Base-by-base conservation (phyloP, 1,284 basidiomycete species). In the Coniferiporia weirii region DNA sequence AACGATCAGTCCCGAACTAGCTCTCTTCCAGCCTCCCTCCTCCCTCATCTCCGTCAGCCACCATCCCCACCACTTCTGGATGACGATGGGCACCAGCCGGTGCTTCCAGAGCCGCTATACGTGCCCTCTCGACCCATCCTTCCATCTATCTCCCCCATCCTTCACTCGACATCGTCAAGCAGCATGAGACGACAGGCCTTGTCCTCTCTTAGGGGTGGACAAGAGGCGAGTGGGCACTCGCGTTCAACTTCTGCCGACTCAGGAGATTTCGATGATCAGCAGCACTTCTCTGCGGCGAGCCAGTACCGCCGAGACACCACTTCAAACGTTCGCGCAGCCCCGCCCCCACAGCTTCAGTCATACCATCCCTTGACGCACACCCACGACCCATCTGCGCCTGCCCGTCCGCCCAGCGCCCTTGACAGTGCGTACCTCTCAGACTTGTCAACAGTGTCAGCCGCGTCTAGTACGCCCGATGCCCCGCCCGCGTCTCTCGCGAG, bases 1-100 rank as follows among this genome's bases (percentile, higher is more conserved):
- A 50, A 19, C 44, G 43, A 52, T 27, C 52, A 27, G 27, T 19
- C 51, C 27, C 57, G 22, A 32, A 50, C 19, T 8, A 58, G 52
- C 51, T 32, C 44, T n/a, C 47, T 60, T 13, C 59, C 59, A 32
- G 54, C 17, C 12, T 44, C 54, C 7, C 59, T 60, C 4, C 45
- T 15, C n/a, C 22, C 10, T n/a, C 44, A 10, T 51, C 27, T 54
- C 12, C 45, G 53, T 13, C 15, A 38, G 45, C 34, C 44, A n/a
- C n/a, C 44, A 20, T 20, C 17, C 8, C 44, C 44, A 20, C 17
- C 44, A 15, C 34, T 34, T 19, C n/a, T 36, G 32, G 12, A 52
- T 27, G 27, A 27, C 27, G 27, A 27, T 27, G 27, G 27, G 27
- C 27, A 27, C 27, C 27, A 27, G 27, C 27, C 27, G 27, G 27